Conservation (phyloP, 169 alveolate species). For the Eimeria necatrix region DNA sequence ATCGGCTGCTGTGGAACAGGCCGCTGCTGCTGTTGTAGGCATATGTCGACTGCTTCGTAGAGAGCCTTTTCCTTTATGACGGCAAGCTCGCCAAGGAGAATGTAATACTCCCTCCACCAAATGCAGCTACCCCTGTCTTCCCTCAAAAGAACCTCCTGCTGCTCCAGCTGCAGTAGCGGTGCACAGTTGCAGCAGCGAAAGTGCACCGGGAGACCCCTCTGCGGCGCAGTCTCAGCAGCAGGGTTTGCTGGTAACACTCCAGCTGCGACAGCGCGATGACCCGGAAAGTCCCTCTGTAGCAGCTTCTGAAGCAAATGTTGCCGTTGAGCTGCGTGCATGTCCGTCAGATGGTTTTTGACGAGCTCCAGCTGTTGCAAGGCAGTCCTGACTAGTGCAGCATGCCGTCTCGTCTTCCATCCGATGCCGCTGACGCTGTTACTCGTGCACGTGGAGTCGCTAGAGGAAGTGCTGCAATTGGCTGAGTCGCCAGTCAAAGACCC, state of each 20-base stretch:
- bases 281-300: constrained; percentile 60
- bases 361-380: constrained; percentile 49
- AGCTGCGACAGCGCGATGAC: constrained; percentile 9
- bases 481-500: constrained; percentile 9
- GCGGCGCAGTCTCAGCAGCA: background rate
- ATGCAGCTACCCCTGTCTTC: constrained; percentile 45
- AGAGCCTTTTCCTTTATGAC: constrained; percentile 57
- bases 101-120: constrained; percentile 61
- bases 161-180: constrained; percentile 60
- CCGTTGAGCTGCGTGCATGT: background rate
- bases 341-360: background rate
- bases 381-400: constrained; percentile 27
- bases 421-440: constrained; percentile 10
- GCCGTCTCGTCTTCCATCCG: background rate
- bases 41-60: constrained; percentile 27
- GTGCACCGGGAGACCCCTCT: background rate
- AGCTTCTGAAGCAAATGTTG: constrained; percentile 19
- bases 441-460: constrained; percentile 43
- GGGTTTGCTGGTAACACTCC: background rate
- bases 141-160: constrained; percentile 53
- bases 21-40: constrained; percentile 58
- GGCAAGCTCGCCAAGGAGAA: constrained; percentile 54
- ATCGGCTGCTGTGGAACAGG: constrained; percentile 9
- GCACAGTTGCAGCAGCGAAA: constrained; percentile 28
- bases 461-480: constrained; percentile 48